phyloP scores from a whole-genome alignment of 1,284 basidiomycete species.

The Tilletia setariae region DNA sequence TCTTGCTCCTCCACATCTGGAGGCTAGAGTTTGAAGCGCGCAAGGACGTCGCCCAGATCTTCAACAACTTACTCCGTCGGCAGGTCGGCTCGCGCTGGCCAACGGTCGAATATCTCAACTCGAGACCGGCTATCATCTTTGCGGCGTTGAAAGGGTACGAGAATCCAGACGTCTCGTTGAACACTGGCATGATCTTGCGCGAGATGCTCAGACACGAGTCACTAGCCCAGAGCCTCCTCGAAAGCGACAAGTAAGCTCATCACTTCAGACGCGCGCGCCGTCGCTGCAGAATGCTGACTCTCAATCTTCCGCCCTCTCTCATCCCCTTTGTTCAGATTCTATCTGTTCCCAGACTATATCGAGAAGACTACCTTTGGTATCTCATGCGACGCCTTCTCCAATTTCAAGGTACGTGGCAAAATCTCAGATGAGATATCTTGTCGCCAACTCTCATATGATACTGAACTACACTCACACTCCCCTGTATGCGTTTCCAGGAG shows the following conservation, averaged over 20 bases:
- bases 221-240: constrained; percentile 81
- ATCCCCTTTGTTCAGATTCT: constrained; percentile 65
- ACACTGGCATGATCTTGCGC: constrained; percentile 95
- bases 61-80: constrained; percentile 87
- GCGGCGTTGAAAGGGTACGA: constrained; percentile 74
- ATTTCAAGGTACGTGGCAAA: constrained; percentile 65
- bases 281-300: background rate
- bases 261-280: background rate
- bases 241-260: constrained; percentile 67
- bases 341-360: constrained; percentile 93
- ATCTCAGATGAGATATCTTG: background rate
- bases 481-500: constrained; percentile 51
- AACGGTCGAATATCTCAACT: constrained; percentile 87
- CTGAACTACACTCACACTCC: background rate
- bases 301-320: background rate
- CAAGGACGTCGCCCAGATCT: constrained; percentile 96
- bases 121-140: constrained; percentile 83
- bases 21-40: constrained; percentile 86
- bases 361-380: constrained; percentile 97
- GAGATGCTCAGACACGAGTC: constrained; percentile 95
- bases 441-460: background rate
- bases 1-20: constrained; percentile 75
- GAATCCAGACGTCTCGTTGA: constrained; percentile 90
- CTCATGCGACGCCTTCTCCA: constrained; percentile 94
- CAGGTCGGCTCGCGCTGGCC: constrained; percentile 90